Conservation (phyloP, 805 yeast species). For the Starmerella floricola region DNA sequence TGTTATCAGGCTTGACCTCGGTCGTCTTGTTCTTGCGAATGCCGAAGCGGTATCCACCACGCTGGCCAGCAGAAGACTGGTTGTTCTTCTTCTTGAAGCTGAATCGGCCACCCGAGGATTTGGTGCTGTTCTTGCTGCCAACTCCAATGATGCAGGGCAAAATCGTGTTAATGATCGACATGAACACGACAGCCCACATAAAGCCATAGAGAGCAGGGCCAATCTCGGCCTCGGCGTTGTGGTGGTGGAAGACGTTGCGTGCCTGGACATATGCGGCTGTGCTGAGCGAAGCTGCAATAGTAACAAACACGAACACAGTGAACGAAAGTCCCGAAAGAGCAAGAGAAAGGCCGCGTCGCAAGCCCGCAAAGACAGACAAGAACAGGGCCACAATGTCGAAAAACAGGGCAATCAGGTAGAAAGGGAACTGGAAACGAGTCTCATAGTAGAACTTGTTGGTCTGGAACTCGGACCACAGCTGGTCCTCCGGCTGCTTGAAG, state of each 20-base stretch:
- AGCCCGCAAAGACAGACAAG: conserved; percentile 22
- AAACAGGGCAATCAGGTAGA: conserved; percentile 45
- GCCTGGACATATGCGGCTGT: conserved; percentile 75
- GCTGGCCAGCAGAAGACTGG: conserved; percentile 50
- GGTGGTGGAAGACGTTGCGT: conserved; percentile 49
- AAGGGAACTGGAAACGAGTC: conserved; percentile 57
- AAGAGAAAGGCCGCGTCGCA: conserved; percentile 23
- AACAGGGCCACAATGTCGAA: conserved; percentile 42
- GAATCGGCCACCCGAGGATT: conserved; percentile 57
- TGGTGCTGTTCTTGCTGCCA: conserved; percentile 64
- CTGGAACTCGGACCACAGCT: conserved; percentile 44
- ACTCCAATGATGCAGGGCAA: conserved; percentile 46
- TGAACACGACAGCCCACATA: conserved; percentile 45
- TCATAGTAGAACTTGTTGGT: conserved; percentile 49
- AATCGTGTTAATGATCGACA: conserved; percentile 25
- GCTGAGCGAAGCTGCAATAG: conserved; percentile 53
- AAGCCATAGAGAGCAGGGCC: conserved; percentile 39
- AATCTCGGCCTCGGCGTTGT: conserved; percentile 27
- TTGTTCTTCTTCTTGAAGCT: conserved; percentile 62
- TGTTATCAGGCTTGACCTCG: conserved; percentile 18
- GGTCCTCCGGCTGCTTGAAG: conserved; percentile 47
- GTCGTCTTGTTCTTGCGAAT: conserved; percentile 21
- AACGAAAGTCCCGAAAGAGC: conserved; percentile 23
- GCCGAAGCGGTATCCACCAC: conserved; percentile 23
- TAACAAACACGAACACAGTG: conserved; percentile 24